Evolutionary conservation across 768 basidiomycete genomes (phyloP), one percentile per base, ranked within the genome.

Genomic region (Cyclocybe cylindracea): DNA sequence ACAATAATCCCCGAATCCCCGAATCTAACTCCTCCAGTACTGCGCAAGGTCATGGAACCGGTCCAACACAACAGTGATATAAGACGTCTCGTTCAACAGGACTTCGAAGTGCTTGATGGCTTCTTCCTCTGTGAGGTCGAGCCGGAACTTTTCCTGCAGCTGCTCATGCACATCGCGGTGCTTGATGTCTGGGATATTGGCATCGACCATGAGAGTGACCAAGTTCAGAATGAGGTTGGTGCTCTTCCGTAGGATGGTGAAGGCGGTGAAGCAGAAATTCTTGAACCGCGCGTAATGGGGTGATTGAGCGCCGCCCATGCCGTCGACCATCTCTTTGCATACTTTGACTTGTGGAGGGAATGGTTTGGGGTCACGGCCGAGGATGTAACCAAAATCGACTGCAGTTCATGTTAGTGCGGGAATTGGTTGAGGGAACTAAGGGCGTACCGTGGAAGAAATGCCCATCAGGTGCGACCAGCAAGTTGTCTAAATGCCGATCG

Each of bases 241-340:
- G 64, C 91, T 94, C 78, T 98, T 98, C 59, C 96, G 85, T 50
- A 98, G 80, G 63, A 92, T 94, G 47, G 89, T 91, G 72, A 98
- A 98, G 1, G 94, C 97, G n/a, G 96, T 98, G 70, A 95, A 96
- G 67, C 93, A 97, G 58, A 94, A 89, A 60, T 85, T 89, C 70
- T 98, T 94, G 84, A 99, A 99, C 31, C 95, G 87, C 19, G 86
- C 83, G 68, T 98, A 98, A 66, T 98, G 96, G n/a, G 89, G 82
- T 5, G 94, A 96, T 62, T 90, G 84, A 1, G 91, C 86, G 9
- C 97, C 96, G n/a, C 97, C 97, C 94, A 99, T 96, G 9, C 91
- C 96, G 66, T 99, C 97, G 0, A 98, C 93, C 97, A 98, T 99
- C 66, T 98, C 97, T 64, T 96, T 95, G 71, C 95, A 98, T 37